A percentile compares a stretch with the other conserved stretches of the same genome.
These are phyloP conservation scores for Acephala macrosclerotiorum DNA, from an alignment of 2,329 filamentous ascomycete genomes.

Conservation along the genomic window DNA sequence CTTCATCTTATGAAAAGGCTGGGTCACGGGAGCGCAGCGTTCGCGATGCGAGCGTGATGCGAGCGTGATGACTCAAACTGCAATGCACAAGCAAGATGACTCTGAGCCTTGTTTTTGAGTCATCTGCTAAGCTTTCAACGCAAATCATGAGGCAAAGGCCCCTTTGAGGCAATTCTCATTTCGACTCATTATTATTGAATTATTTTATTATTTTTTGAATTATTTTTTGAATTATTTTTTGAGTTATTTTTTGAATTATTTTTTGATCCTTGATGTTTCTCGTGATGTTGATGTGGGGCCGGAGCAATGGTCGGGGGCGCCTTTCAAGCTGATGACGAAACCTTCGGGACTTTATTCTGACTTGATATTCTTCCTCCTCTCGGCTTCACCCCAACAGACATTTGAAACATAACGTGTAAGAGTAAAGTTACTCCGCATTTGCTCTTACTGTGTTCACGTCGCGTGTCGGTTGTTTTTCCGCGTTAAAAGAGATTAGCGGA, in stretches of 20 bases:
- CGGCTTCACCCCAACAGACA: background rate
- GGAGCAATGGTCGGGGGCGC: background rate
- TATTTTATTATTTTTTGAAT: background rate
- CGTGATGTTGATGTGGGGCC: background rate
- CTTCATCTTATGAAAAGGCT: slow-evolving; percentile 7
- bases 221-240: background rate
- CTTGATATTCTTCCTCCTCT: background rate
- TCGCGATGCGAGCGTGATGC: slow-evolving; percentile 3
- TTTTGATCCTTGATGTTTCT: background rate
- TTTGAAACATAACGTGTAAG: background rate
- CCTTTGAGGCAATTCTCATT: slow-evolving; percentile 2
- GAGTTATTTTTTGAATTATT: background rate
- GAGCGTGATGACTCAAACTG: slow-evolving; percentile 5
- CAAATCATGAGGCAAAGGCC: background rate
- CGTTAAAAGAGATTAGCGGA: background rate
- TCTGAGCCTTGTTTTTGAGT: slow-evolving; percentile 6
- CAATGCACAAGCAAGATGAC: slow-evolving; percentile 10
- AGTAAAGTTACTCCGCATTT: slow-evolving; percentile 1
- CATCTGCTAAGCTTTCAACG: slow-evolving; percentile 1
- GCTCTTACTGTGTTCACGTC: background rate
- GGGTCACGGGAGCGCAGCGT: slow-evolving; percentile 8
- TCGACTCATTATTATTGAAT: background rate
- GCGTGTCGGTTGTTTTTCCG: slow-evolving; percentile 6
- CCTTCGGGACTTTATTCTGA: slow-evolving; percentile 1
- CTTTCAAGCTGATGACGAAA: slow-evolving; percentile 6